Percentiles rank a stretch among this genome's conserved stretches.
phyloP scores from a whole-genome alignment of 192 early-diverging fungal genomes.

The Physocladia obscura region DNA sequence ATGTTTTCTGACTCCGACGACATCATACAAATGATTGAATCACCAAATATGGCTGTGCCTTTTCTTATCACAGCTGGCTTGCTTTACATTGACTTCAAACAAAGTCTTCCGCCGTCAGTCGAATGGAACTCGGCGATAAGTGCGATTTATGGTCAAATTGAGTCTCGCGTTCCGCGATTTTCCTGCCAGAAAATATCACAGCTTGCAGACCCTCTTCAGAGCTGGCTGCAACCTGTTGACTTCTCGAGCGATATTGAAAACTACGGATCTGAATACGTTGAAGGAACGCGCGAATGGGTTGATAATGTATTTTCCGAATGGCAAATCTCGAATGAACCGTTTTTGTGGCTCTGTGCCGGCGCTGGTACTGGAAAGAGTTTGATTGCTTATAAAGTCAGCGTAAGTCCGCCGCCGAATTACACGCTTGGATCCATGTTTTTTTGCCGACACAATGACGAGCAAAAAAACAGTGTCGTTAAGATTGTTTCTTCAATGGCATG shows the following conservation, averaged over 20 bases:
- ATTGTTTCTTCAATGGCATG: slow-evolving; percentile 17
- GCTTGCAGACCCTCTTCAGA: not conserved
- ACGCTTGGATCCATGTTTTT: slow-evolving; percentile 32
- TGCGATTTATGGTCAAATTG: not conserved
- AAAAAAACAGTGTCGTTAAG: not conserved
- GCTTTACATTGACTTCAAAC: slow-evolving; percentile 14
- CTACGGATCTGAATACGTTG: slow-evolving; percentile 1
- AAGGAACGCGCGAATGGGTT: slow-evolving; percentile 14
- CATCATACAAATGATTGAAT: not conserved
- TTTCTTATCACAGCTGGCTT: slow-evolving; percentile 13
- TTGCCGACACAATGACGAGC: slow-evolving; percentile 27
- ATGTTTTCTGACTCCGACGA: slow-evolving; percentile 5
- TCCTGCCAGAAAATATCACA: not conserved
- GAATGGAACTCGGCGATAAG: not conserved
- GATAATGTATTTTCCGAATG: not conserved
- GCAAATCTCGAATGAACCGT: not conserved
- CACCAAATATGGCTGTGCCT: not conserved
- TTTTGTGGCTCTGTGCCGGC: slow-evolving; percentile 17
- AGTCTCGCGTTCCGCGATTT: not conserved
- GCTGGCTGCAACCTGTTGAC: slow-evolving; percentile 26
- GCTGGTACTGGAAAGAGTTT: slow-evolving; percentile 28
- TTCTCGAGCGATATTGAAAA: slow-evolving; percentile 2
- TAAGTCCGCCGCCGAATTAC: slow-evolving; percentile 6
- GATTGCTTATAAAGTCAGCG: slow-evolving; percentile 6
- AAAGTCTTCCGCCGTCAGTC: not conserved